A percentile compares a stretch with the other conserved stretches of the same genome.
Evolutionary conservation across 805 yeast genomes (phyloP).

Genomic region (Hanseniaspora meyeri): DNA sequence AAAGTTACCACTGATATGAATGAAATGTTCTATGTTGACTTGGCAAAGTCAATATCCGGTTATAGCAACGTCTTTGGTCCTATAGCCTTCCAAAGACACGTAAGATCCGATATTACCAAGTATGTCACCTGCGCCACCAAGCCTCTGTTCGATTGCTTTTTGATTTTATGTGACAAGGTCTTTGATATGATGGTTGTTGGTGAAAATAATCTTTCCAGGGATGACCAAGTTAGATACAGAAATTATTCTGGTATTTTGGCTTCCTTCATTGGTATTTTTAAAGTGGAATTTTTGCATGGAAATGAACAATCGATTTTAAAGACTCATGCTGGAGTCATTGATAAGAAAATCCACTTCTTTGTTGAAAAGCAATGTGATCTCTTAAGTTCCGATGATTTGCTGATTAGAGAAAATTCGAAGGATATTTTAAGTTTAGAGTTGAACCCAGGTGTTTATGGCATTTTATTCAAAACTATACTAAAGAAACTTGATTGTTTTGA

Average conservation of each 20-base stretch:
- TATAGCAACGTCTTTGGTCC: constrained; percentile 53
- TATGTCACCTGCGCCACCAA: constrained; percentile 21
- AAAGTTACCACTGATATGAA: constrained; percentile 18
- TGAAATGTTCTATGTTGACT: constrained; percentile 26
- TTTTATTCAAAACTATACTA: constrained; percentile 29
- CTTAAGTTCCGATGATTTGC: constrained; percentile 38
- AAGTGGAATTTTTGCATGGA: constrained; percentile 24
- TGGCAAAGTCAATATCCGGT: constrained; percentile 35
- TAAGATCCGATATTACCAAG: constrained; percentile 34
- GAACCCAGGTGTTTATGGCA: constrained; percentile 44
- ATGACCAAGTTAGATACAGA: constrained; percentile 39
- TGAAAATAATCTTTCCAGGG: constrained; percentile 21
- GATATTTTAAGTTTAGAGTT: constrained; percentile 58
- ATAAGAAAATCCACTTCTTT: constrained; percentile 34
- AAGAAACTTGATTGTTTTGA: constrained; percentile 31
- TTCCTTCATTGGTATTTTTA: constrained; percentile 52
- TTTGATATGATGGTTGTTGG: constrained; percentile 15
- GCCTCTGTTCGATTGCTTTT: constrained; percentile 25
- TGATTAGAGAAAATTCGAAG: constrained; percentile 55
- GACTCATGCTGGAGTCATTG: constrained; percentile 21
- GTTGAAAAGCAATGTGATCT: constrained; percentile 39
- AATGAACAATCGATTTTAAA: constrained; percentile 11
- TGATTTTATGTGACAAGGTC: constrained; percentile 30
- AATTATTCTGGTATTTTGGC: constrained; percentile 66
- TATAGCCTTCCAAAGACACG: constrained; percentile 58